Evolutionary conservation across 306 rosid species (phyloP), one percentile per base, ranked within the genome.

Genomic region (Quercus variabilis): DNA sequence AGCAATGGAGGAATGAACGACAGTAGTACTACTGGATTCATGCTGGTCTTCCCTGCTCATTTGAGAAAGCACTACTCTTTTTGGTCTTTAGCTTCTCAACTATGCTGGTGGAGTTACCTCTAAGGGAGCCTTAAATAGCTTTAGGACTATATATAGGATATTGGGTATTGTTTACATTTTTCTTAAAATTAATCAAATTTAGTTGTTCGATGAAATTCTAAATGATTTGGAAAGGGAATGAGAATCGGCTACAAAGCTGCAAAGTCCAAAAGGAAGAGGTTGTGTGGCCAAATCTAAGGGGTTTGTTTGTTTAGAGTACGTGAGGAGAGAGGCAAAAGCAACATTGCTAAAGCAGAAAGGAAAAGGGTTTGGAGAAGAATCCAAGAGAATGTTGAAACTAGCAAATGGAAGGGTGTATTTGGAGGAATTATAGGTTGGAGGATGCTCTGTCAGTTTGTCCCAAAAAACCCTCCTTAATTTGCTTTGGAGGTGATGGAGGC

Each of bases 381-480:
- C 86, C 96, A 88, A 90, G 87, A 85, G 92, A 89, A 90, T 92
- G 96, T 90, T 82, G 88, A 87, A 95, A 80, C 30, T 79, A 89
- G 92, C 90, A 77, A 84, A 89, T 93, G 99, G 96, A 93, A 87
- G 80, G 79, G 91, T 84, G 91, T 84, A 85, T 82, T 88, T 93
- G 99, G 98, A 89, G 88, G 97, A 89, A 92, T 89, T 80, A 89
- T 80, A 78, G 81, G 88, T 85, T 78, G 69, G 82, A 75, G 58
- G 88, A 91, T 89, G 82, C 87, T 46, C 81, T 88, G 85, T 86
- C 86, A 86, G 79, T 84, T 79, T 82, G 83, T 85, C 83, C 91
- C 85, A 58, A 57, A 87, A 83, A 78, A 23, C 56, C 62, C 76
- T 64, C 81, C 64, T 83, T 41, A 43, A 49, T 49, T 49, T 69